Evolutionary conservation across 805 yeast genomes (phyloP).

Genomic region (Wickerhamiella nectarea): DNA sequence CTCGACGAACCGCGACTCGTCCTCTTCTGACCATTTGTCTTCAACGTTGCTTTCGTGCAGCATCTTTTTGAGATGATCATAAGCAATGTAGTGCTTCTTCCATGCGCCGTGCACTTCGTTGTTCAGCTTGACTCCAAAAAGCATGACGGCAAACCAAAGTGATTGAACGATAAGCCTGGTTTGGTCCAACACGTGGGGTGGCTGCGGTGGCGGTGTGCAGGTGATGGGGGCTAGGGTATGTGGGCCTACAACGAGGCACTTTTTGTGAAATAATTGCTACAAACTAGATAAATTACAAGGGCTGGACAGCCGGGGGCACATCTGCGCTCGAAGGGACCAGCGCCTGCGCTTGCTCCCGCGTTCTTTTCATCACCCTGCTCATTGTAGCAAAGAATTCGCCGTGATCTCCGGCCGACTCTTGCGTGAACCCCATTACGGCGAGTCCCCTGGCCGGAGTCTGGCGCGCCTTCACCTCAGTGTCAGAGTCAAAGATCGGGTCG

Average conservation of each 20-base stretch:
- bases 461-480: slow-evolving; percentile 20
- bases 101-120: slow-evolving; percentile 80
- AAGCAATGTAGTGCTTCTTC: slow-evolving; percentile 79
- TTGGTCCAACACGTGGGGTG: background rate
- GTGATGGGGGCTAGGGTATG: no score
- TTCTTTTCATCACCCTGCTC: background rate
- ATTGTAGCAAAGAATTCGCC: slow-evolving; percentile 8
- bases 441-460: background rate
- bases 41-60: slow-evolving; percentile 41
- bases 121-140: slow-evolving; percentile 72
- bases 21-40: slow-evolving; percentile 61
- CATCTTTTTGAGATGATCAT: slow-evolving; percentile 76
- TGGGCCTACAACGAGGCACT: no score
- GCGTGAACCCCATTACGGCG: background rate
- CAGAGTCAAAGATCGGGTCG: slow-evolving; percentile 27
- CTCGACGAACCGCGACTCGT: slow-evolving; percentile 72
- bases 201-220: background rate
- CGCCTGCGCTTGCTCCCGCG: background rate
- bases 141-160: slow-evolving; percentile 34
- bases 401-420: background rate
- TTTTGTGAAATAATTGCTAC: no score
- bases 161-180: background rate
- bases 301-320: background rate
- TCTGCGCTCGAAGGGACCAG: background rate
- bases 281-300: background rate